Evolutionary conservation across 2,329 filamentous ascomycete genomes (phyloP), one percentile per base, ranked within the genome.

Genomic region (Cadophora sp.): DNA sequence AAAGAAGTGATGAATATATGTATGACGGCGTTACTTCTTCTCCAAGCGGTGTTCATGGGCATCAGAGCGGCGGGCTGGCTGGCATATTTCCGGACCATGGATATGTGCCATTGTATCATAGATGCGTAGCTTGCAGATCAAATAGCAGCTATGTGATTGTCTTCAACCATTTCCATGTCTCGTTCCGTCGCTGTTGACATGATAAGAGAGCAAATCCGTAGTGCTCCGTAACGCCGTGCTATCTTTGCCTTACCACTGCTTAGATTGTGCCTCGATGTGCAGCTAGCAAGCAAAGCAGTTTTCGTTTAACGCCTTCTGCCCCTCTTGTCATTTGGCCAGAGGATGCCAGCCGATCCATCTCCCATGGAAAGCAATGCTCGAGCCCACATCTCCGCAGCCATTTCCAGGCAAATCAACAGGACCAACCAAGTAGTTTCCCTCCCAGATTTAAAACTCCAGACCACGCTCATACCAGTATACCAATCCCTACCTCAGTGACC

Each of bases 1-100:
- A 79, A 84, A 83, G 80, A 77, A 77, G 72, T 77, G 73, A 77
- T 75, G 71, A 71, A 51, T 62, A 66, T 62, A 65, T 63, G 56
- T 27, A 64, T 46, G 51, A 58, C 62, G 72, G 72, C 67, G 72
- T 68, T 74, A 69, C 56, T 71, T 70, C 66, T 69, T 68, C 60
- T 58, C 43, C 46, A 22, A 48, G 19, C 58, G 69, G 72, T 75
- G 69, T 74, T 75, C 71, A 70, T 61, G 70, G 68, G 67, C 70
- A 72, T 71, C 61, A 69, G 61, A 72, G 56, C 66, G 67, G 70
- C 67, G 19, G 63, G 69, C 66, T 50, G 65, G 37, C 72, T 72
- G 73, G 72, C 69, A 73, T 73, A 71, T 73, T 69, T 69, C 58
- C 58, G 65, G 64, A 71, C 71, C 62, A 73, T 69, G 68, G 62